phyloP scores from a whole-genome alignment of 306 rosid species.

The Cicer cuneatum region DNA sequence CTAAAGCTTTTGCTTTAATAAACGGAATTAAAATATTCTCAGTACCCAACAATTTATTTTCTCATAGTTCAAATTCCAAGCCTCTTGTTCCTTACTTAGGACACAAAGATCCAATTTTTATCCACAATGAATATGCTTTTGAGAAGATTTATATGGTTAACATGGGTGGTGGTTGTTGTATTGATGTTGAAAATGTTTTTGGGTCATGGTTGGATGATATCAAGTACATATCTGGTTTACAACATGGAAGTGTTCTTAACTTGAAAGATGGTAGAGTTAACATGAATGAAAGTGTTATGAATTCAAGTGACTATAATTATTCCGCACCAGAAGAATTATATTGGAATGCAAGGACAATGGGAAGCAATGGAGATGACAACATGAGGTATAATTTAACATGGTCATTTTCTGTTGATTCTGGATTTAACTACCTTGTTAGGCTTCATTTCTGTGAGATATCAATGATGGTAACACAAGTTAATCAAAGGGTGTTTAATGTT shows the following conservation, averaged over 20 bases:
- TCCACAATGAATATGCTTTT: constrained; percentile 43
- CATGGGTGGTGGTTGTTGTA: rapidly evolving
- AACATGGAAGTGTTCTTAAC: constrained; percentile 37
- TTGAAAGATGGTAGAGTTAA: rapidly evolving
- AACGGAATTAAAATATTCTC: constrained; percentile 77
- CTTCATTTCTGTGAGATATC: constrained; percentile 57
- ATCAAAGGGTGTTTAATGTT: constrained; percentile 53
- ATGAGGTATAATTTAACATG: constrained; percentile 50
- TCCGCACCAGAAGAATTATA: constrained; percentile 46
- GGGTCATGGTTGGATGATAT: constrained; percentile 42
- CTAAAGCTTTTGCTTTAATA: constrained; percentile 58
- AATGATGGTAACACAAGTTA: constrained; percentile 9
- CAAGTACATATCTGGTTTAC: constrained; percentile 29
- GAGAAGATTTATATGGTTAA: constrained; percentile 44
- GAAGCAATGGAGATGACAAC: constrained; percentile 42
- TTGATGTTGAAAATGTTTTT: constrained; percentile 31
- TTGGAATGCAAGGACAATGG: constrained; percentile 47
- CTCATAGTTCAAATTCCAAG: constrained; percentile 16
- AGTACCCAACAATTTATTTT: constrained; percentile 61
- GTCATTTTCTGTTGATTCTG: constrained; percentile 52
- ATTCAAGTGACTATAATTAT: constrained; percentile 30
- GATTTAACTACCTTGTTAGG: constrained; percentile 51
- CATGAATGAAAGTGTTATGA: not conserved
- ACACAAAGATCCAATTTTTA: constrained; percentile 8
- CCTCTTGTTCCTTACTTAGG: constrained; percentile 46